These are phyloP conservation scores for Dactylellina haptotyla DNA, from an alignment of 2,329 filamentous ascomycete species.

Conservation along the genomic window DNA sequence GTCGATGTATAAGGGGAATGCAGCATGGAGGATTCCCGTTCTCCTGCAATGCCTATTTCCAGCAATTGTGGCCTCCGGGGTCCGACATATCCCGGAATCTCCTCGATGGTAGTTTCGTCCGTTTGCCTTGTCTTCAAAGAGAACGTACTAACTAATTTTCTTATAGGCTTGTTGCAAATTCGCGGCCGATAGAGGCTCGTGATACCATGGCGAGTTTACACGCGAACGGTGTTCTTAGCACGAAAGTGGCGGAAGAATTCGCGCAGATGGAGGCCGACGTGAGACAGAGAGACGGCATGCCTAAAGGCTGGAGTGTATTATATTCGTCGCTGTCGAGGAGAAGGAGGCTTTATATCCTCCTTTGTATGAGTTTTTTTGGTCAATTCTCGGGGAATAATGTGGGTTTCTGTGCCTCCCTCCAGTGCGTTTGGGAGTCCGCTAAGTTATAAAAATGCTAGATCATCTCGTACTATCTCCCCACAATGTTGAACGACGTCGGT, in stretches of 20 bases:
- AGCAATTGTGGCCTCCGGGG: conserved; percentile 64
- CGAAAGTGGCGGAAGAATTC: conserved; percentile 44
- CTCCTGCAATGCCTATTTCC: conserved; percentile 66
- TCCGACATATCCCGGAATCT: conserved; percentile 70
- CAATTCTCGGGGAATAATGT: conserved; percentile 65
- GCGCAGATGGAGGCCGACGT: conserved; percentile 40
- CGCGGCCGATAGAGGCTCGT: conserved; percentile 63
- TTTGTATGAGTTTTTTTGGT: conserved; percentile 67
- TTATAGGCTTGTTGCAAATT: conserved; percentile 39
- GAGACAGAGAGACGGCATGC: conserved; percentile 22
- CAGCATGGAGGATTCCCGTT: conserved; percentile 70
- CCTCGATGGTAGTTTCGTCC: conserved; percentile 70
- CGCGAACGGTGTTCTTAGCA: conserved; percentile 64
- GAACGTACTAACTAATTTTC: background rate
- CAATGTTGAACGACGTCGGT: conserved; percentile 63
- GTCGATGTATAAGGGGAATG: conserved; percentile 62
- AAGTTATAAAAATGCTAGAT: conserved; percentile 17
- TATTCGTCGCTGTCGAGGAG: conserved; percentile 59
- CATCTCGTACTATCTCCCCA: conserved; percentile 62
- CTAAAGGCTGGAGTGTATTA: conserved; percentile 55
- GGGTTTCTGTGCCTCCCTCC: conserved; percentile 59
- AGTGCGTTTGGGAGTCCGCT: background rate
- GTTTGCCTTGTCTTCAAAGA: conserved; percentile 56
- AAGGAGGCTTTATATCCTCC: conserved; percentile 63
- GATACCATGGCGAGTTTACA: conserved; percentile 70